Conservation (phyloP, 2,329 filamentous ascomycete species). For the Calonectria pseudoreteaudii region DNA sequence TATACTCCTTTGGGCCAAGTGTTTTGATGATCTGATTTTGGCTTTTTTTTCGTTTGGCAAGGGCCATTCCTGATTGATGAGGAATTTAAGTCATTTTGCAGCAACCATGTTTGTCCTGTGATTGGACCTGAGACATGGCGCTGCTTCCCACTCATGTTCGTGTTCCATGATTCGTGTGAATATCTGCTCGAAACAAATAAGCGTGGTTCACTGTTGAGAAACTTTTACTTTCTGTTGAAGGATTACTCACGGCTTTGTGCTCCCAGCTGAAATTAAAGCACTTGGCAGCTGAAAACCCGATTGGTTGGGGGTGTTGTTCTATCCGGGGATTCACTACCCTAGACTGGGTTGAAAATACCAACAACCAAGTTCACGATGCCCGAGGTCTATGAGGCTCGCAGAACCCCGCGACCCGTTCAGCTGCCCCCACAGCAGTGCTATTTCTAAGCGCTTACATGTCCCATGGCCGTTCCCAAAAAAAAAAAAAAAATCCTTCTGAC, state of each 20-base stretch:
- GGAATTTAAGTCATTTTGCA: not conserved
- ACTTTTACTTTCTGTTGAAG: not conserved
- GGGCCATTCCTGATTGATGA: not conserved
- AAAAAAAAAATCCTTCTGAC: not conserved
- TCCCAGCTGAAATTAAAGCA: not conserved
- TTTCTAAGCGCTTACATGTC: not conserved
- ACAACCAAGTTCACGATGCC: not conserved
- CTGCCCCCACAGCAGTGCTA: not conserved
- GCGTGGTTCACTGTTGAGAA: not conserved
- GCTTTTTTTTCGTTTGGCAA: not conserved
- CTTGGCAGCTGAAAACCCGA: not conserved
- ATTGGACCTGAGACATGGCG: not conserved
- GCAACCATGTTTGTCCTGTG: not conserved
- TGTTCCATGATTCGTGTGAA: not conserved
- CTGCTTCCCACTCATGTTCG: not conserved
- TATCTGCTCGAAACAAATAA: not conserved
- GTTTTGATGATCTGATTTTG: not conserved
- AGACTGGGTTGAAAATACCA: not conserved
- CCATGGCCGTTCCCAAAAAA: not conserved
- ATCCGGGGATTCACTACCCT: not conserved
- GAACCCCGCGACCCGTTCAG: not conserved
- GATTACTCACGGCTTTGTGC: not conserved
- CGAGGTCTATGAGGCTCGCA: not conserved
- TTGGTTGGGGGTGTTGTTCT: not conserved
- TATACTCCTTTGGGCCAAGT: not conserved